Conservation (phyloP, 2,329 filamentous ascomycete species). For the Botrytis medusae region DNA sequence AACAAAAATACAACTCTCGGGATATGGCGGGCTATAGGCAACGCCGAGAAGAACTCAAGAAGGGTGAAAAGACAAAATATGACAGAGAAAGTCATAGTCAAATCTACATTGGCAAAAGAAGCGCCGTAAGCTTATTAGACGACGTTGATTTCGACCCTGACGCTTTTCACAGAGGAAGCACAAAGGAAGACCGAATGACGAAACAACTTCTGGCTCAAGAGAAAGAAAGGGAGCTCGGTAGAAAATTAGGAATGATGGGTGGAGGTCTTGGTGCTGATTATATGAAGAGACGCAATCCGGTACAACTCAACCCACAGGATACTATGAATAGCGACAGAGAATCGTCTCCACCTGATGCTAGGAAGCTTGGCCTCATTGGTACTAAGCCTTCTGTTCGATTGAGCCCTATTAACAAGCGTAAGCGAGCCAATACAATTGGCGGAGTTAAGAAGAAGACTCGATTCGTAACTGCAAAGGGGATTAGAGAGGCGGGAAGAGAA, state of each 20-base stretch:
- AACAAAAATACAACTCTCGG: conserved; percentile 32
- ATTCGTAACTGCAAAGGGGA: conserved; percentile 77
- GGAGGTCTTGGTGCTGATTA: conserved; percentile 70
- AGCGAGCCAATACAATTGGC: conserved; percentile 45
- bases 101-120: conserved; percentile 54
- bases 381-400: conserved; percentile 51
- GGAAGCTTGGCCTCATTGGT: conserved; percentile 46
- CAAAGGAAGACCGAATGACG: conserved; percentile 65
- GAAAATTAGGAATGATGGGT: conserved; percentile 63
- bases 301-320: conserved; percentile 24
- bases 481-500: conserved; percentile 73
- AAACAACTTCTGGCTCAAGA: conserved; percentile 65
- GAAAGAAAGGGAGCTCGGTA: conserved; percentile 70
- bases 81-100: conserved; percentile 59
- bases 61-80: conserved; percentile 47
- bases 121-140: conserved; percentile 63
- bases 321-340: conserved; percentile 20
- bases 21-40: conserved; percentile 33
- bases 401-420: conserved; percentile 58
- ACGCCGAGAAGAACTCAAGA: conserved; percentile 29
- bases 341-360: conserved; percentile 45
- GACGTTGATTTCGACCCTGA: conserved; percentile 60
- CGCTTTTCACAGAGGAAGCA: conserved; percentile 51
- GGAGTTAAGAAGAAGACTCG: conserved; percentile 68
- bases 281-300: conserved; percentile 48